Base-by-base conservation (phyloP, 768 basidiomycete species). In the Antrodiella citrinella region DNA sequence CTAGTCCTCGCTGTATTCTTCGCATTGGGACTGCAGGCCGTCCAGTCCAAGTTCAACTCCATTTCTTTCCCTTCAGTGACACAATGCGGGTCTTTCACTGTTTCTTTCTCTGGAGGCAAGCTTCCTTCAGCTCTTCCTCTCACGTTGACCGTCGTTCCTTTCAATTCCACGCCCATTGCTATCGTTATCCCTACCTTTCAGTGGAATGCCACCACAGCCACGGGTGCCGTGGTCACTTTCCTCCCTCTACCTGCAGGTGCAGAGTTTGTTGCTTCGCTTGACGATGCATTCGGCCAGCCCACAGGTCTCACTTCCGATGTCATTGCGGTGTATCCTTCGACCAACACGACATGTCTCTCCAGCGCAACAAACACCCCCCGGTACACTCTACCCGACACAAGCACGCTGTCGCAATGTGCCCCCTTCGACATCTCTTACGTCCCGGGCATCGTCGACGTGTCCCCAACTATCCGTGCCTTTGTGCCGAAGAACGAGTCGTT, bases 181-280 rank as follows among this genome's bases (percentile, higher is more conserved):
- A 69, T 83, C 47, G 65, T 72, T 21, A 67, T 83, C 30, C 68
- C 72, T 11, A 58, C 66, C 43, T 59, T 66, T 13, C 52, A 54
- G n/a, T 68, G 67, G 66, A 57, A 67, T 44, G 52, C 62, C 13
- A 61, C 65, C 20, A 64, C 72, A 47, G 62, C 65, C 12, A 66
- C 67, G 9, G 76, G 76, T 1, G 67, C 75, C 13, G 62, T 62
- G 24, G 65, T 81, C 46, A 69, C 74, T 4, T 77, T 76, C 57
- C 65, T 83, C 1, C 81, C 81, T 4, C 65, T 81, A 18, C 53
- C 70, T 2, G 74, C 71, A 1, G 73, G 71, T 22, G 72, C 76
- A 5, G 59, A 61, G 12, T 81, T 83, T 51, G 57, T 85, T 39
- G 77, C 80, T 4, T 76, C 78, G 10, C 69, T 84, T 22, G 74